Evolutionary conservation across 352 stramenopile species (phyloP).

Genomic region (Globisporangium emineosum): DNA sequence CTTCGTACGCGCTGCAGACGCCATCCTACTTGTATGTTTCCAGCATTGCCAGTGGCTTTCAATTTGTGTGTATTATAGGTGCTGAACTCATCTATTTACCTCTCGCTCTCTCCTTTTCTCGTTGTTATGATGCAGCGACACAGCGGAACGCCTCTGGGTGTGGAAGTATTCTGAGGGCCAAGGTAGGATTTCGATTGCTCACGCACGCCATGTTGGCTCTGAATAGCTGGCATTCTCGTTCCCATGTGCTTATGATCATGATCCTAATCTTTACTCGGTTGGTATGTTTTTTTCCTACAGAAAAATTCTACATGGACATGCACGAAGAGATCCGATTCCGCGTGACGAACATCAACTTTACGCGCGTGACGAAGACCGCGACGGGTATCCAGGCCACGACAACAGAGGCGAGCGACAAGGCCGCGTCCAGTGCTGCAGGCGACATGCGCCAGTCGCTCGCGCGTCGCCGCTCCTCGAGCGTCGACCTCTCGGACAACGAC

Average conservation of each 20-base stretch:
- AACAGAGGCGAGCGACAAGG: conserved; percentile 76
- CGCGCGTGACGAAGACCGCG: conserved; percentile 84
- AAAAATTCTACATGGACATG: conserved; percentile 88
- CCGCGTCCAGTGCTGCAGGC: conserved; percentile 27
- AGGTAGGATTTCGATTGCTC: conserved; percentile 20
- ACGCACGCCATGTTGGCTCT: too few species aligned
- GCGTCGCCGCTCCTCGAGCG: conserved; percentile 74
- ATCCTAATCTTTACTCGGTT: not conserved
- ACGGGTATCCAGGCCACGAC: conserved; percentile 85
- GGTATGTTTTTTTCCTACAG: conserved; percentile 24
- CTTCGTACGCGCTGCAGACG: conserved; percentile 84
- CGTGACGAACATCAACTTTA: conserved; percentile 88
- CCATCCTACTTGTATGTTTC: conserved; percentile 78
- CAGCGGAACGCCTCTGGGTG: conserved; percentile 74
- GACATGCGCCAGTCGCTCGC: conserved; percentile 75
- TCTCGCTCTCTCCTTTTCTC: conserved; percentile 1
- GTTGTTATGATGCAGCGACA: conserved; percentile 41
- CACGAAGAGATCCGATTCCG: conserved; percentile 86
- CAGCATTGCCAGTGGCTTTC: not conserved
- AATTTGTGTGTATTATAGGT: not conserved
- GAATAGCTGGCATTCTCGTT: not conserved
- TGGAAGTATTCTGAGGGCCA: conserved; percentile 87
- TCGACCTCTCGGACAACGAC: conserved; percentile 81
- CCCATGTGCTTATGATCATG: not conserved
- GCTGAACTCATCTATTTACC: not conserved